Evolutionary conservation across 192 early-diverging fungal genomes (phyloP).

Genomic region (Phlyctochytrium planicorne): DNA sequence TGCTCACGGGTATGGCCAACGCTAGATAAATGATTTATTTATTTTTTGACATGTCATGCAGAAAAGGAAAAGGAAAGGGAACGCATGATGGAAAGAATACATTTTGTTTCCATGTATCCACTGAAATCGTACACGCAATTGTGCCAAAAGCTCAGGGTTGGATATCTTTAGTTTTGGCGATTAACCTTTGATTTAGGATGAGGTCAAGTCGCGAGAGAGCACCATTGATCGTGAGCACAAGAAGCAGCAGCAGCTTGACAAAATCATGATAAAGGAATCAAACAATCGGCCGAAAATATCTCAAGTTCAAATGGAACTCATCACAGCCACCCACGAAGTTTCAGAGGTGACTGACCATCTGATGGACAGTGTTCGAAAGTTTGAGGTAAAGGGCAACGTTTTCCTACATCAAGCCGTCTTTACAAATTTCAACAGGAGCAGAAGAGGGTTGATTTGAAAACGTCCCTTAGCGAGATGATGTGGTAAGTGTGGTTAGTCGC

Average conservation of each 20-base stretch:
- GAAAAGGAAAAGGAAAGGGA: conserved; percentile 30
- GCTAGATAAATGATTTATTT: not conserved
- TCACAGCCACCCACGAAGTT: conserved; percentile 30
- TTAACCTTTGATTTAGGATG: too few species aligned
- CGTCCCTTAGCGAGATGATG: too few species aligned
- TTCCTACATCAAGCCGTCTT: not conserved
- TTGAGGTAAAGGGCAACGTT: conserved; percentile 36
- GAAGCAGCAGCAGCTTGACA: conserved; percentile 31
- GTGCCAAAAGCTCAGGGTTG: conserved; percentile 22
- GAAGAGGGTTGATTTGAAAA: too few species aligned
- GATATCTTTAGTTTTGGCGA: not conserved
- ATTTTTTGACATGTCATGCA: not conserved
- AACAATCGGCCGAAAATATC: conserved; percentile 35
- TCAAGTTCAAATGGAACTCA: conserved; percentile 39
- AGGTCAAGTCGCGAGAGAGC: conserved; percentile 25
- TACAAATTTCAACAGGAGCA: not conserved
- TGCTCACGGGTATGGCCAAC: not conserved
- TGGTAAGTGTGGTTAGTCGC: too few species aligned
- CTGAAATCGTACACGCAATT: conserved; percentile 31
- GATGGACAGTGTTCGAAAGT: conserved; percentile 25
- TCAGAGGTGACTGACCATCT: conserved; percentile 22
- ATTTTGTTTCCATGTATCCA: conserved; percentile 31
- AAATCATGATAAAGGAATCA: conserved; percentile 32
- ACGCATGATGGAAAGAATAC: conserved; percentile 24
- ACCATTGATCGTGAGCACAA: conserved; percentile 34